Conservation (phyloP, 192 early-diverging fungal species). For the Coemansia sp. region DNA sequence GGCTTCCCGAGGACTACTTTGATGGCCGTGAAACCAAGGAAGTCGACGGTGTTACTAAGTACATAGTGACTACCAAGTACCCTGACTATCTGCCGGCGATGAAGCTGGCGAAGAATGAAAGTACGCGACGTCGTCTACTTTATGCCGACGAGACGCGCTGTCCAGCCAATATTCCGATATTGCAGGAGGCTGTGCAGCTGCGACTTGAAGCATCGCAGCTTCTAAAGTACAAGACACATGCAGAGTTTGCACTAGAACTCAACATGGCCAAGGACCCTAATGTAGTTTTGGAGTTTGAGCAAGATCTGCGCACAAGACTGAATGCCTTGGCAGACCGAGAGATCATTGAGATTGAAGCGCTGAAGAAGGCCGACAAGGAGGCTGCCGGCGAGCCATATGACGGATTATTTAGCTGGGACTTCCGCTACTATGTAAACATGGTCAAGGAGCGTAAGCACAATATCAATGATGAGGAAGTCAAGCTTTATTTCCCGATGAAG, state of each 20-base stretch:
- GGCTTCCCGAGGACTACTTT: conserved; percentile 71
- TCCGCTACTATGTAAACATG: conserved; percentile 69
- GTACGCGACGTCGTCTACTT: conserved; percentile 56
- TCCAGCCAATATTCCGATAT: conserved; percentile 59
- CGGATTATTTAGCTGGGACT: conserved; percentile 74
- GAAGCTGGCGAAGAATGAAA: conserved; percentile 55
- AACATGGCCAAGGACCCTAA: conserved; percentile 79
- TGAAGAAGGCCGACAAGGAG: conserved; percentile 62
- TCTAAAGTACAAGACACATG: conserved; percentile 72
- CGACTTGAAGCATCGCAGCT: conserved; percentile 60
- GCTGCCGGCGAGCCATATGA: conserved; percentile 57
- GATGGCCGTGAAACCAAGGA: conserved; percentile 59
- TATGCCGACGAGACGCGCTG: conserved; percentile 60
- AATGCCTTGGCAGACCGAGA: conserved; percentile 61
- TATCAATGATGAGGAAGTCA: conserved; percentile 77
- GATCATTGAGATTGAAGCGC: conserved; percentile 57
- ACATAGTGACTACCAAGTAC: conserved; percentile 73
- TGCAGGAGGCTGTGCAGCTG: conserved; percentile 60
- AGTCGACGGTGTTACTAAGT: conserved; percentile 64
- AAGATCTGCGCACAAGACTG: conserved; percentile 61
- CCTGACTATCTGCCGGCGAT: conserved; percentile 57
- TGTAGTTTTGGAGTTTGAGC: conserved; percentile 65
- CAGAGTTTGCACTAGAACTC: conserved; percentile 69
- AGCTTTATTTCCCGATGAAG: conserved; percentile 75
- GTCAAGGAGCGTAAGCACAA: conserved; percentile 70